Base-by-base conservation (phyloP, 345 rosid species). In the Balakata baccata region DNA sequence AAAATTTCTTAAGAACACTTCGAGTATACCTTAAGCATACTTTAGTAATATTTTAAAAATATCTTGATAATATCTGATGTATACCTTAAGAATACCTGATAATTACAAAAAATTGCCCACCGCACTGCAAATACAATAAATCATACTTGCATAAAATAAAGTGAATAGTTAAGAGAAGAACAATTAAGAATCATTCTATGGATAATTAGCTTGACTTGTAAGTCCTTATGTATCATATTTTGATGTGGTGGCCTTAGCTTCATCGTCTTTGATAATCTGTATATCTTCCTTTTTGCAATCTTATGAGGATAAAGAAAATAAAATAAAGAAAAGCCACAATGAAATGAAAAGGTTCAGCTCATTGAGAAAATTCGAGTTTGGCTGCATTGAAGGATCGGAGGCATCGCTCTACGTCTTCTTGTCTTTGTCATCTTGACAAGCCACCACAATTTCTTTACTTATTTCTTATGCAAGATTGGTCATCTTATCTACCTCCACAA, bases 301-400 rank as follows among this genome's bases (percentile, higher is more conserved):
- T 51, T 85, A 81, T 0, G 79, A 58, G 29, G 78, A 58, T 0
- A 47, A 12, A 38, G 72, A 70, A 72, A 73, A 47, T 6, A 74
- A 67, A 49, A 86, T n/a, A n/a, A n/a, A n/a, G 81, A 73, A 88
- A 85, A 52, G 81, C 65, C 66, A 83, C 75, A 11, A 82, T 56
- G 34, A 87, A 62, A 25, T n/a, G n/a, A n/a, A n/a, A n/a, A 87
- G 89, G 63, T 87, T 89, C 70, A 89, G 71, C 68, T 84, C 87
- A n/a, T 43, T 53, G 8, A 85, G 77, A 70, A 84, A 84, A 18
- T 82, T 22, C 17, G 81, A 41, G 11, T 80, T 61, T 6, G 69
- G 52, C 56, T 50, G 61, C 73, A 14, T 12, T 49, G 66, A 57
- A 67, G 46, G 38, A 2, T 49, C 43, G 0, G 2, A 12, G 1